phyloP scores from a whole-genome alignment of 1,284 basidiomycete species.

The Leccinum variabile region DNA sequence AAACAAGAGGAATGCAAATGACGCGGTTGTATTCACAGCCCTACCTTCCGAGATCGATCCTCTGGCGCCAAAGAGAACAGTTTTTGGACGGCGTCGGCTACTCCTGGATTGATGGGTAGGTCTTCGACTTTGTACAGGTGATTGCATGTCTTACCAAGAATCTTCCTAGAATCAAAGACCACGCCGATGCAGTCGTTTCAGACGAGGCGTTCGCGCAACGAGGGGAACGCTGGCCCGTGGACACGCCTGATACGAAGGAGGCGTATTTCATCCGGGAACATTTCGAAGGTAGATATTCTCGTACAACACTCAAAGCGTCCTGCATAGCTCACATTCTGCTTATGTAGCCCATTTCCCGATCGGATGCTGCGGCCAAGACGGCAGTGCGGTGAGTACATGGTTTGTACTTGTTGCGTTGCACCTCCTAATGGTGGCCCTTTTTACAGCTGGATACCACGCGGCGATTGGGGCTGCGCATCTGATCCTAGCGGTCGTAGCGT shows the following conservation, averaged over 20 bases:
- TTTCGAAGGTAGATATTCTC: constrained; percentile 72
- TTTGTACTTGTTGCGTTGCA: constrained; percentile 11
- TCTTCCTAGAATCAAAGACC: constrained; percentile 77
- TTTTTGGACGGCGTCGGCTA: constrained; percentile 99
- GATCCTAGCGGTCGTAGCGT: constrained; percentile 97
- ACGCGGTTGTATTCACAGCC: constrained; percentile 49
- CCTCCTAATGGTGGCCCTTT: constrained; percentile 9
- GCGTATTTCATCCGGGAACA: constrained; percentile 94
- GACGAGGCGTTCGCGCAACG: constrained; percentile 83
- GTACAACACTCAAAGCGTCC: constrained; percentile 19
- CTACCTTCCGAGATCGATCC: constrained; percentile 91
- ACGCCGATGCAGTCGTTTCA: constrained; percentile 74
- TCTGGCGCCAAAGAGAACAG: constrained; percentile 99
- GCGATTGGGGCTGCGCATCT: constrained; percentile 94
- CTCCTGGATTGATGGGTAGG: constrained; percentile 96
- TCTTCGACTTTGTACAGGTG: background rate
- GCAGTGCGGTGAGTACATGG: constrained; percentile 72
- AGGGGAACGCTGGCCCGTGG: constrained; percentile 75
- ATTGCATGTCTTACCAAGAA: background rate
- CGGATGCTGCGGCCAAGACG: constrained; percentile 84
- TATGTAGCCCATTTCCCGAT: constrained; percentile 71
- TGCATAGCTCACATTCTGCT: constrained; percentile 11
- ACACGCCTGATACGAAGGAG: constrained; percentile 96
- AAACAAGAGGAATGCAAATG: constrained; percentile 1
- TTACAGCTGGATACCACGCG: constrained; percentile 84